These are phyloP conservation scores for Passalora sequoiae DNA, from an alignment of 2,329 filamentous ascomycete genomes.

Conservation along the genomic window DNA sequence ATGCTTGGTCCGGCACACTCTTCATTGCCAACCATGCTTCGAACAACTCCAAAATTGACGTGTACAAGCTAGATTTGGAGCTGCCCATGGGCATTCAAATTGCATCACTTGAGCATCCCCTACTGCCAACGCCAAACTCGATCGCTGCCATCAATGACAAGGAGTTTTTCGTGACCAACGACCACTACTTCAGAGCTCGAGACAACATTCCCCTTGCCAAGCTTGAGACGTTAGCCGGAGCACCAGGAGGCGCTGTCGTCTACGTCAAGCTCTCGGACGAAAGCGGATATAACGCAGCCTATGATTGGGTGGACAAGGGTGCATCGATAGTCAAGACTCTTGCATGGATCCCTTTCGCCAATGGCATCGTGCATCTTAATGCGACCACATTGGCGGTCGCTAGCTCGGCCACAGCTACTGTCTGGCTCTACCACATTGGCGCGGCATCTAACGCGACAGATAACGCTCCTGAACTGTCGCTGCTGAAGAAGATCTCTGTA, in stretches of 20 bases:
- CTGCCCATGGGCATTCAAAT: slow-evolving; percentile 28
- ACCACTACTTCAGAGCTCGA: slow-evolving; percentile 37
- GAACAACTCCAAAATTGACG: slow-evolving; percentile 31
- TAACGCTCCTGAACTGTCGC: slow-evolving; percentile 9
- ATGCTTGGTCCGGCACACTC: slow-evolving; percentile 33
- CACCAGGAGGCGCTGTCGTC: slow-evolving; percentile 36
- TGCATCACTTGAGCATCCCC: slow-evolving; percentile 30
- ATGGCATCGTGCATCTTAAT: slow-evolving; percentile 39
- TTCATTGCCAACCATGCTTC: slow-evolving; percentile 40
- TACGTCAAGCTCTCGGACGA: slow-evolving; percentile 34
- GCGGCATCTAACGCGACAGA: background rate
- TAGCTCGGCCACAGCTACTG: slow-evolving; percentile 32
- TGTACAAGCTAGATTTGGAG: slow-evolving; percentile 33
- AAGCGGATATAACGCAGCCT: too few relatives aligned
- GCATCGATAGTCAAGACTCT: slow-evolving; percentile 19
- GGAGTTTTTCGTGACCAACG: slow-evolving; percentile 40
- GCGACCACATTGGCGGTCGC: slow-evolving; percentile 36
- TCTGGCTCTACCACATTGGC: slow-evolving; percentile 35
- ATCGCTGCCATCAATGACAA: slow-evolving; percentile 33
- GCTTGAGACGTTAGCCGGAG: slow-evolving; percentile 37
- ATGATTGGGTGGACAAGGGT: slow-evolving; percentile 11
- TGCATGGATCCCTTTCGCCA: slow-evolving; percentile 38
- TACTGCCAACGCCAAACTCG: slow-evolving; percentile 36
- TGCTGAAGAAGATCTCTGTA: slow-evolving; percentile 18
- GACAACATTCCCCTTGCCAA: slow-evolving; percentile 28